Evolutionary conservation across 2,329 filamentous ascomycete genomes (phyloP).

Genomic region (Fusarium beomiforme): DNA sequence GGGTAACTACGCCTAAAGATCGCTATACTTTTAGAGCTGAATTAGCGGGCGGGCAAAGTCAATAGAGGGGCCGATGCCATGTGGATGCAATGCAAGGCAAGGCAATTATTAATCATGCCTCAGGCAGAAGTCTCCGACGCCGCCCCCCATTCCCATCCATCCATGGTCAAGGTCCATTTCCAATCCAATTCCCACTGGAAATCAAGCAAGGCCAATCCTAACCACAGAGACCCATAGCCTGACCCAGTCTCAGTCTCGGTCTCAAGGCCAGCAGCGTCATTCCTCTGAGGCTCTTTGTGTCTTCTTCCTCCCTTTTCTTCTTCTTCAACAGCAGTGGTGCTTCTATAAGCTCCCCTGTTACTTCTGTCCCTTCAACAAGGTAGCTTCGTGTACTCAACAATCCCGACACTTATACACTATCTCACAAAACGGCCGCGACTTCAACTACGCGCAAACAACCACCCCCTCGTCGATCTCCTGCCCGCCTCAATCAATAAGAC

Average conservation of each 20-base stretch:
- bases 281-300: slow-evolving; percentile 20
- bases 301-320: slow-evolving; percentile 28
- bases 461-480: slow-evolving; percentile 21
- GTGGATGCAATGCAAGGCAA: neutral
- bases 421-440: slow-evolving; percentile 10
- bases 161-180: slow-evolving; percentile 37
- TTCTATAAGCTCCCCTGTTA: neutral
- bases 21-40: slow-evolving; percentile 1
- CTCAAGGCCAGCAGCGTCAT: slow-evolving; percentile 36
- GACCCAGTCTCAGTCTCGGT: slow-evolving; percentile 27
- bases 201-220: slow-evolving; percentile 20
- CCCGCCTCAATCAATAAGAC: slow-evolving; percentile 23
- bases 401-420: slow-evolving; percentile 13
- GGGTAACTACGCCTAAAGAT: neutral
- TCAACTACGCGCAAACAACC: slow-evolving; percentile 21
- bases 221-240: slow-evolving; percentile 34
- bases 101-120: slow-evolving; percentile 23
- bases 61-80: slow-evolving; percentile 9
- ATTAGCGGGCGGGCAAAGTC: neutral
- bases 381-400: slow-evolving; percentile 3
- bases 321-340: slow-evolving; percentile 7
- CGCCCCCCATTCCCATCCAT: slow-evolving; percentile 33
- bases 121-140: slow-evolving; percentile 26
- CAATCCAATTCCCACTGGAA: slow-evolving; percentile 36
- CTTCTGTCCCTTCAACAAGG: slow-evolving; percentile 1